Evolutionary conservation across 257 asterid genomes (phyloP), one percentile per base, ranked within the genome.

Genomic region (Solanum chaucha): DNA sequence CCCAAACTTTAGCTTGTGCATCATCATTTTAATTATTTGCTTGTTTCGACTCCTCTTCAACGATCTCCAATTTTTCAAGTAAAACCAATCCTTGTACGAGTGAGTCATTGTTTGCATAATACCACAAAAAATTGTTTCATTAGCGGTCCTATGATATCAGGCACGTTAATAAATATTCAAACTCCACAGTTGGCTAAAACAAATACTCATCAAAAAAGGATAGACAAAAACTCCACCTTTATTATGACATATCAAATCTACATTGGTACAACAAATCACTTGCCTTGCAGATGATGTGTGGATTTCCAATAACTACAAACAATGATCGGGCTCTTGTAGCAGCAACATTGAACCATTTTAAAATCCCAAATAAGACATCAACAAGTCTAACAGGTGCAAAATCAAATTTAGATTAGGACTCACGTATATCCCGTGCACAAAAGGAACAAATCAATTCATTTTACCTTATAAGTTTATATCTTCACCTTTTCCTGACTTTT

Each of bases 271-370:
- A 51, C 22, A 22, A 73, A 3, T 36, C 51, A 36, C 10, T 87
- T 93, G 96, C 98, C 99, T 95, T 92, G 92, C 95, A 94, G 73
- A 97, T 93, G 90, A 97, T 97, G 89, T 97, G 99, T n/a, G 99
- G 99, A 89, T 97, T 96, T 86, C 96, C 99, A 17, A 95, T 92
- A 78, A 95, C 91, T 65, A 96, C 87, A 46, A 97, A 93, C 30
- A 28, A 28, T 28, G 30, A 28, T 28, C 30, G 30, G 30, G 30
- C 30, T 28, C 30, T 28, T 28, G 30, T 28, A 28, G 30, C 30
- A 28, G 30, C 30, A 28, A 28, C 30, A 28, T 28, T 28, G 4
- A 51, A 13, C 2, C 17, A 28, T 28, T 28, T 28, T 28, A 28
- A 28, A 28, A 28, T 28, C 30, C 30, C 30, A 28, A 28, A 28